Evolutionary conservation across 805 yeast genomes (phyloP), one percentile per base, ranked within the genome.

Genomic region (Metahyphopichia silvanorum): DNA sequence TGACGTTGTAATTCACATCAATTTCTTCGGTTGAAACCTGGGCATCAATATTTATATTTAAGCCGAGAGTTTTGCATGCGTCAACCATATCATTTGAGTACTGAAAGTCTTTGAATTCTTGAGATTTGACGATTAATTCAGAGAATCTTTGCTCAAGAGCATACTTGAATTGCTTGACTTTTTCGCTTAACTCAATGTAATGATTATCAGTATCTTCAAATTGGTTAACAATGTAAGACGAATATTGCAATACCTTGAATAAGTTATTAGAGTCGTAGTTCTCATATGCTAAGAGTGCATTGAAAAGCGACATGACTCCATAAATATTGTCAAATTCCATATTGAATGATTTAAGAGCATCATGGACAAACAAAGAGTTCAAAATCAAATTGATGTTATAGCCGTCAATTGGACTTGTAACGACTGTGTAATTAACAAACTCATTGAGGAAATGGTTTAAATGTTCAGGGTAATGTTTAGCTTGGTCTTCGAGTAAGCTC

Each of bases 151-250:
- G 28, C 3, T 37, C 42, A 31, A 56, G 43, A 6, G 25, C 24
- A 3, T 10, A 19, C 31, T 47, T 53, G 34, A 59, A 60, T 4
- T 35, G 35, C 5, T 17, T 19, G 11, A 58, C 37, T 17, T 57
- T 59, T 0, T 41, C 38, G 18, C 48, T 46, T 25, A 62, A 42
- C 23, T 51, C 55, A 30, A 64, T 34, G 42, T 65, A 66, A 37
- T 60, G 60, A 28, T 60, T 57, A 19, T 63, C 67, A 6, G 66
- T 47, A 31, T 63, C 64, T 34, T 66, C 69, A 27, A 66, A 57
- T 38, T 61, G 57, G 33, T 58, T 55, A 15, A 62, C 43, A 32
- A 66, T 36, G 18, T 40, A 36, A 6, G 67, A 45, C 33, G 61
- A 59, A 29, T 49, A 54, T 9, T 57, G 47, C 27, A 55, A 38